phyloP scores from a whole-genome alignment of 2,329 filamentous ascomycete species.

The Beauveria rudraprayagi region DNA sequence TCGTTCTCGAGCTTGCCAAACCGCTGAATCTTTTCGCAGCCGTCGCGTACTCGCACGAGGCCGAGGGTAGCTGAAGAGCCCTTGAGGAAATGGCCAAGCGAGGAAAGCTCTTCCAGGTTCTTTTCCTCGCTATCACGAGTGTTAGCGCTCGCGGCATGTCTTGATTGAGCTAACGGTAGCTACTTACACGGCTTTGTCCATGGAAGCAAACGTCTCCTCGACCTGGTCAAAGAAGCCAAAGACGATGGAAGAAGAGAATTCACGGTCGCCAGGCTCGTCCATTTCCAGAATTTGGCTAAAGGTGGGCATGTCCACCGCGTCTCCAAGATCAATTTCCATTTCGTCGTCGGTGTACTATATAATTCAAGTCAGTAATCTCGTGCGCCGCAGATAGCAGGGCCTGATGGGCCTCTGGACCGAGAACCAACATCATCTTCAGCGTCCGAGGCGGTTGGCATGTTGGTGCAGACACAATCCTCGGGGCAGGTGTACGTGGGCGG shows the following conservation, averaged over 20 bases:
- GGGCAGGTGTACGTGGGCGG: background rate
- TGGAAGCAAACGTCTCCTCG: conserved; percentile 73
- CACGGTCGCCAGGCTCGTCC: conserved; percentile 82
- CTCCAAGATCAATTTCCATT: conserved; percentile 54
- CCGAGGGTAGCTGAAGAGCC: conserved; percentile 93
- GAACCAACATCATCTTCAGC: conserved; percentile 9
- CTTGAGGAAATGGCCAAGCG: conserved; percentile 91
- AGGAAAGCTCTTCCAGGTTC: conserved; percentile 68
- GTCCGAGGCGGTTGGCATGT: background rate
- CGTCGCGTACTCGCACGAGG: conserved; percentile 81
- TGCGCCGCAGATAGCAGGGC: background rate
- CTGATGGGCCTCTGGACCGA: background rate
- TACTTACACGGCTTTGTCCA: conserved; percentile 76
- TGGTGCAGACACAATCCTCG: background rate
- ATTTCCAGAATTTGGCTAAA: conserved; percentile 97
- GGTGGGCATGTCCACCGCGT: conserved; percentile 68
- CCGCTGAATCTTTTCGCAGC: conserved; percentile 94
- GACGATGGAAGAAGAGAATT: conserved; percentile 85
- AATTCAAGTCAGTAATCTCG: background rate
- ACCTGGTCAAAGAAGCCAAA: conserved; percentile 91
- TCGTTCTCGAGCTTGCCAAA: conserved; percentile 78
- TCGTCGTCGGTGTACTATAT: conserved; percentile 22
- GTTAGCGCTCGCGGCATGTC: background rate
- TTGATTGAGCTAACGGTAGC: background rate
- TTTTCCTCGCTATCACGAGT: conserved; percentile 46